Conservation (phyloP, 2,329 filamentous ascomycete genomes). For the Botrytis fragariae region DNA sequence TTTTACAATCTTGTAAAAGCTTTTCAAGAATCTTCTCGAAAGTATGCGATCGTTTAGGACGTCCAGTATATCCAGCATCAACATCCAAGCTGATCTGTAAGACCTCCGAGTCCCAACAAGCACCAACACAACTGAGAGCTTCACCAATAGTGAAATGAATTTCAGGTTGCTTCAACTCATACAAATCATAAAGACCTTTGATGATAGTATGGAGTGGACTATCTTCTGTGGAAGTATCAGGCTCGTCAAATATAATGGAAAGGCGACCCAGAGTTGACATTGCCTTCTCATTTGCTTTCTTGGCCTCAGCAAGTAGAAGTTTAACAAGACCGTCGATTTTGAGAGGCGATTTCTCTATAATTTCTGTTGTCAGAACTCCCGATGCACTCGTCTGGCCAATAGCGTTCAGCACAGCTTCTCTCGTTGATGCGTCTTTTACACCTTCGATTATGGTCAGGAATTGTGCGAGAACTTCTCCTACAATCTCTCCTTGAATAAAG, state of each 20-base stretch:
- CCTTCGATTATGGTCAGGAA: slow-evolving; percentile 52
- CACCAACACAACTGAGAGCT: slow-evolving; percentile 73
- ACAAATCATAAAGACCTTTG: slow-evolving; percentile 68
- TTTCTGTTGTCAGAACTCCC: slow-evolving; percentile 44
- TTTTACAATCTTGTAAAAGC: slow-evolving; percentile 72
- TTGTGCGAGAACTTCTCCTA: slow-evolving; percentile 44
- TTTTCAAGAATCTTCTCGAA: slow-evolving; percentile 55
- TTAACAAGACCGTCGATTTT: slow-evolving; percentile 48
- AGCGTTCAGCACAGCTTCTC: slow-evolving; percentile 55
- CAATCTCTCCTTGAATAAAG: slow-evolving; percentile 39
- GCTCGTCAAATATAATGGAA: slow-evolving; percentile 58
- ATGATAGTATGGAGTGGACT: slow-evolving; percentile 55
- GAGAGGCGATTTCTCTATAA: slow-evolving; percentile 28
- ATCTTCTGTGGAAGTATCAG: slow-evolving; percentile 38
- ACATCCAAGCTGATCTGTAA: slow-evolving; percentile 75
- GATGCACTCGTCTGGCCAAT: slow-evolving; percentile 63
- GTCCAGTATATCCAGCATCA: slow-evolving; percentile 50
- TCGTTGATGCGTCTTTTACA: slow-evolving; percentile 54
- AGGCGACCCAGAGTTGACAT: slow-evolving; percentile 79
- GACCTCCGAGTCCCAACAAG: slow-evolving; percentile 80
- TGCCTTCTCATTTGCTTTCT: slow-evolving; percentile 77
- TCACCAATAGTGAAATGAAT: slow-evolving; percentile 90
- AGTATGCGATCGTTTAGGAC: slow-evolving; percentile 42
- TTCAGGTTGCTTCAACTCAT: slow-evolving; percentile 82
- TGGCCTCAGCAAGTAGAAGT: slow-evolving; percentile 65